These are phyloP conservation scores for Podospora pseudocomata DNA, from an alignment of 495 filamentous ascomycete species.

Conservation along the genomic window DNA sequence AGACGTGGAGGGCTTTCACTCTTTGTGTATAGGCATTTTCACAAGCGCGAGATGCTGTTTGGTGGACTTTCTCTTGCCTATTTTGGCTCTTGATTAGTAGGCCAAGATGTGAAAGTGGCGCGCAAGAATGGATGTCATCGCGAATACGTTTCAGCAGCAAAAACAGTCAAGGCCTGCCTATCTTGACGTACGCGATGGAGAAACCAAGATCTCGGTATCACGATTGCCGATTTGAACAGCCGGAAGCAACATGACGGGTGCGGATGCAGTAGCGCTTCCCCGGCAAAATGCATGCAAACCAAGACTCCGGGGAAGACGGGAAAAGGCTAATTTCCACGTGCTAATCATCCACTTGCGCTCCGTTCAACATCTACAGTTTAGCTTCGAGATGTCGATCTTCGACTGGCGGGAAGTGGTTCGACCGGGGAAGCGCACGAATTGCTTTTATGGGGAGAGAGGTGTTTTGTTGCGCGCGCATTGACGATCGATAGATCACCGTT, in stretches of 20 bases:
- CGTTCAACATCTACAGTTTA: neutral
- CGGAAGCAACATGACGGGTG: neutral
- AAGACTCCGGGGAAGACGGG: neutral
- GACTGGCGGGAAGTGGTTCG: neutral
- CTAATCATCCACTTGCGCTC: neutral
- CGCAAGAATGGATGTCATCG: neutral
- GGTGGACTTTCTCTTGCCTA: neutral
- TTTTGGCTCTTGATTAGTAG: neutral
- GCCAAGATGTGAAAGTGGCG: neutral
- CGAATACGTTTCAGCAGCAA: no score
- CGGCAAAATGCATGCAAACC: neutral
- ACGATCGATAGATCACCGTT: neutral
- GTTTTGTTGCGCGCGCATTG: neutral
- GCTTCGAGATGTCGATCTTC: neutral
- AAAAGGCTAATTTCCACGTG: neutral
- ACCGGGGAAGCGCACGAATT: neutral
- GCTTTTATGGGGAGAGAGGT: neutral
- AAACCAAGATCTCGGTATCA: neutral
- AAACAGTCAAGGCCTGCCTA: neutral
- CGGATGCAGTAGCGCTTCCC: neutral
- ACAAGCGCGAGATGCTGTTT: neutral
- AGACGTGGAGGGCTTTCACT: no score
- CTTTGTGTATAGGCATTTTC: no score
- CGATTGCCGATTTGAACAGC: neutral
- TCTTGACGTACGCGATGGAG: neutral